Conservation (phyloP, 192 early-diverging fungal genomes). For the Spizellomyces sp. region DNA sequence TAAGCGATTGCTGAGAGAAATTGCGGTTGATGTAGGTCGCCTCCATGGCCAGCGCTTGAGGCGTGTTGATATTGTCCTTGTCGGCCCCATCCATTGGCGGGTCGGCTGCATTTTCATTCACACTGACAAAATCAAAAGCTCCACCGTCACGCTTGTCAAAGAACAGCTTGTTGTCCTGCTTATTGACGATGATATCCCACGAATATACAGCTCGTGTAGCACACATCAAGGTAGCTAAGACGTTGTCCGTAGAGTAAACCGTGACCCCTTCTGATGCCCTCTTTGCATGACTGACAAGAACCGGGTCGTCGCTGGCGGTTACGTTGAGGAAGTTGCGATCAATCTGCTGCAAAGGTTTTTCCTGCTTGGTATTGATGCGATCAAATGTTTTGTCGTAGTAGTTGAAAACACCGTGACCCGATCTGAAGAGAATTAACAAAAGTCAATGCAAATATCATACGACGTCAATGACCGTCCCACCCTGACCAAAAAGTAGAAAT, state of each 20-base stretch:
- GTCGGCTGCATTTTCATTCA: constrained; percentile 94
- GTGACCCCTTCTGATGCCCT: constrained; percentile 47
- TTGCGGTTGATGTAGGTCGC: constrained; percentile 85
- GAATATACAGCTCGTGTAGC: constrained; percentile 87
- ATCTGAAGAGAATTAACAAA: constrained; percentile 43
- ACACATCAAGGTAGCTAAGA: constrained; percentile 92
- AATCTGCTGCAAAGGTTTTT: constrained; percentile 69
- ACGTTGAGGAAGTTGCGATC: constrained; percentile 73
- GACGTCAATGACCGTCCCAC: neutral
- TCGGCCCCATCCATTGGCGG: constrained; percentile 87
- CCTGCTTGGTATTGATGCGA: constrained; percentile 78
- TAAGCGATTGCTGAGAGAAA: constrained; percentile 80
- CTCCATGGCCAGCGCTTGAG: constrained; percentile 80
- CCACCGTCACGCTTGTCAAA: constrained; percentile 92
- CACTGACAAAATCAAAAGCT: constrained; percentile 80
- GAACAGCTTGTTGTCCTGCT: constrained; percentile 76
- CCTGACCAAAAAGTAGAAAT: neutral
- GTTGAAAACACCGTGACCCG: constrained; percentile 72
- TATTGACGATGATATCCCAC: constrained; percentile 94
- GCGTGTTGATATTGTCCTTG: constrained; percentile 88
- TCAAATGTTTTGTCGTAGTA: constrained; percentile 84
- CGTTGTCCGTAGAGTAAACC: constrained; percentile 90
- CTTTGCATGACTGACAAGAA: constrained; percentile 52
- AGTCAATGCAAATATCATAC: neutral
- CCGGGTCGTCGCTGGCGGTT: constrained; percentile 86